phyloP scores from a whole-genome alignment of 1,284 basidiomycete species.

The Papiliotrema nemorosa region DNA sequence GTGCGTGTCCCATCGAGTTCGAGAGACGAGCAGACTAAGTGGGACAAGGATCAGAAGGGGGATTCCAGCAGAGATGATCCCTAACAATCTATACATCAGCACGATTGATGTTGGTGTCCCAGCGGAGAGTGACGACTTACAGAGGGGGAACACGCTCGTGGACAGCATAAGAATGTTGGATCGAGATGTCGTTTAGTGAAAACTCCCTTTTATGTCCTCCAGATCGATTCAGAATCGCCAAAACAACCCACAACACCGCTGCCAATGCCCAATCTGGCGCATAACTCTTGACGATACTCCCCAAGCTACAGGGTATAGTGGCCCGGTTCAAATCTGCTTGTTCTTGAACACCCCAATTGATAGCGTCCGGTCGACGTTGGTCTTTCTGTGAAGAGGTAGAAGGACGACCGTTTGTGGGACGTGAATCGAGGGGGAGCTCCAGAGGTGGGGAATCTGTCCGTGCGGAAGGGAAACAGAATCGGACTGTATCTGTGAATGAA shows the following conservation, averaged over 20 bases:
- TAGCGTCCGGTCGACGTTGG: conserved; percentile 1
- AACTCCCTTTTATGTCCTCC: conserved; percentile 81
- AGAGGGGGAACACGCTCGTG: conserved; percentile 79
- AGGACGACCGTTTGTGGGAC: conserved; percentile 8
- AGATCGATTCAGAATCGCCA: conserved; percentile 66
- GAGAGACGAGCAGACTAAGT: conserved; percentile 66
- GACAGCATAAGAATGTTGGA: conserved; percentile 64
- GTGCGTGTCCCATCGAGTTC: conserved; percentile 85
- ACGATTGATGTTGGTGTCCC: background rate
- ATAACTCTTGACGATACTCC: conserved; percentile 31
- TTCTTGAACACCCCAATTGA: conserved; percentile 8
- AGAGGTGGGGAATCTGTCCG: conserved; percentile 6
- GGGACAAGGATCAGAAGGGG: conserved; percentile 66
- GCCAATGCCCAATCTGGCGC: conserved; percentile 61
- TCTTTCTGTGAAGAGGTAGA: too few relatives aligned
- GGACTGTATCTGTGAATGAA: conserved; percentile 26
- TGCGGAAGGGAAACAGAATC: conserved; percentile 35
- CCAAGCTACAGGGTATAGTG: conserved; percentile 20
- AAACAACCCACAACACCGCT: conserved; percentile 62
- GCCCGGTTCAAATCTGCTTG: conserved; percentile 14
- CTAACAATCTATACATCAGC: conserved; percentile 55
- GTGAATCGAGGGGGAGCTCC: conserved; percentile 10
- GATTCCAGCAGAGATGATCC: conserved; percentile 64
- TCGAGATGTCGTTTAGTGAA: conserved; percentile 72
- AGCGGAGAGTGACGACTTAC: too few relatives aligned